phyloP scores from a whole-genome alignment of 2,329 filamentous ascomycete genomes.

The Colletotrichum falcatum region DNA sequence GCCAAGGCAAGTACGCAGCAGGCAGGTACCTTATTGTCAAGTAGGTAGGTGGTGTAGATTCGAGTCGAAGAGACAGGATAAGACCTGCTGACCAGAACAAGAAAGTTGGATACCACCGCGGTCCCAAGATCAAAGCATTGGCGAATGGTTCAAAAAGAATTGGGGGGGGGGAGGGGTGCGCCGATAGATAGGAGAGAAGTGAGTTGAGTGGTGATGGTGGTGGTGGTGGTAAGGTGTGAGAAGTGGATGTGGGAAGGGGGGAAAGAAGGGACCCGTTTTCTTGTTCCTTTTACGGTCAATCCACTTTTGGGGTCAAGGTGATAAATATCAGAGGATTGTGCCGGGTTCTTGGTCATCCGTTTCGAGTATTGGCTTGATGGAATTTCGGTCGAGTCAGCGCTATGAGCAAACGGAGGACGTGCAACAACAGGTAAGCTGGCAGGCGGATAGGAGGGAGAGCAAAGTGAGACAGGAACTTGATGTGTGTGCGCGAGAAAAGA shows the following conservation, averaged over 20 bases:
- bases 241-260: constrained; percentile 18
- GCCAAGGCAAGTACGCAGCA: neutral
- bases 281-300: constrained; percentile 18
- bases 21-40: constrained; percentile 5
- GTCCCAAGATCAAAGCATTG: constrained; percentile 38
- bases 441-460: constrained; percentile 11
- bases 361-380: constrained; percentile 39
- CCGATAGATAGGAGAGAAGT: neutral
- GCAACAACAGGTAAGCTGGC: neutral
- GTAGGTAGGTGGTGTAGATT: neutral
- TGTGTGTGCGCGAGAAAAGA: constrained; percentile 3
- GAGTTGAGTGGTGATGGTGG: neutral
- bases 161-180: constrained; percentile 15
- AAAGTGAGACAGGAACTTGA: constrained; percentile 42
- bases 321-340: constrained; percentile 34
- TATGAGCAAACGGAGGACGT: constrained; percentile 10
- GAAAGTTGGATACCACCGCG: constrained; percentile 37
- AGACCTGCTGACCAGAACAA: constrained; percentile 28
- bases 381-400: constrained; percentile 30
- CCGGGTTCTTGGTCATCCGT: constrained; percentile 5
- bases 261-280: constrained; percentile 25
- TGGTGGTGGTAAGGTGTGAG: constrained; percentile 21
- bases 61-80: constrained; percentile 7
- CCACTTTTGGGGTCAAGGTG: constrained; percentile 31
- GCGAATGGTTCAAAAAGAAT: constrained; percentile 27